Conservation (phyloP, 441 rosid genomes). For the Croton setiger region DNA sequence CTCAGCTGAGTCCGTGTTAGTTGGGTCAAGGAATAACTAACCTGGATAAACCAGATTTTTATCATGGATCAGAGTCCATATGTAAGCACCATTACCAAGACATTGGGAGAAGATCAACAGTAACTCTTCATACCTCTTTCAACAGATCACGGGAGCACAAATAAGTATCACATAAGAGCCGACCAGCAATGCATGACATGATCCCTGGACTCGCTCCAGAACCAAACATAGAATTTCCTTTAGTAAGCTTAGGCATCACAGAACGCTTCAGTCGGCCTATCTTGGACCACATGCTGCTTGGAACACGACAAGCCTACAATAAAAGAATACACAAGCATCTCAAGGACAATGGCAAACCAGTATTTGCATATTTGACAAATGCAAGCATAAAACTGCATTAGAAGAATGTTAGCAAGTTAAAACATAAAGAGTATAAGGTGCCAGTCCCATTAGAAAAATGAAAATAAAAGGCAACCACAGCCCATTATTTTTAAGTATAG, state of each 20-base stretch:
- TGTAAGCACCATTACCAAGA: slow-evolving; percentile 18
- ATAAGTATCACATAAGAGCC: slow-evolving; percentile 89
- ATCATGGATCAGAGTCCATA: slow-evolving; percentile 26
- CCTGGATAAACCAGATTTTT: slow-evolving; percentile 52
- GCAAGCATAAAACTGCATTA: background rate
- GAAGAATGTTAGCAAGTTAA: background rate
- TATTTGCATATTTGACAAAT: slow-evolving; percentile 10
- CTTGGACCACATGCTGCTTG: slow-evolving; percentile 94
- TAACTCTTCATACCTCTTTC: slow-evolving; percentile 59
- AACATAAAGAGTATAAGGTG: background rate
- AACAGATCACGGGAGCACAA: slow-evolving; percentile 85
- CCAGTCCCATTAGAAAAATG: background rate
- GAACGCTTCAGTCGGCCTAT: slow-evolving; percentile 95
- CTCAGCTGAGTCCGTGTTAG: slow-evolving; percentile 85
- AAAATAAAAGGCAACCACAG: background rate
- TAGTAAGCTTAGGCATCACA: slow-evolving; percentile 82
- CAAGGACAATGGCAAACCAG: slow-evolving; percentile 11
- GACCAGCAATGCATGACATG: slow-evolving; percentile 93
- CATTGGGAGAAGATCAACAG: slow-evolving; percentile 4
- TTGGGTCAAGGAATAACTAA: slow-evolving; percentile 94
- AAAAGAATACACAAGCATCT: slow-evolving; percentile 6
- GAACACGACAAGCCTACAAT: slow-evolving; percentile 81
- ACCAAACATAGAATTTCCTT: slow-evolving; percentile 69
- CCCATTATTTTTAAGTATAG: too few relatives aligned
- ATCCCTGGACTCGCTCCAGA: slow-evolving; percentile 94